Percentiles rank a stretch among this genome's conserved stretches.
These are phyloP conservation scores for Arctium lappa DNA, from an alignment of 129 eudicot genomes.

Conservation along the genomic window DNA sequence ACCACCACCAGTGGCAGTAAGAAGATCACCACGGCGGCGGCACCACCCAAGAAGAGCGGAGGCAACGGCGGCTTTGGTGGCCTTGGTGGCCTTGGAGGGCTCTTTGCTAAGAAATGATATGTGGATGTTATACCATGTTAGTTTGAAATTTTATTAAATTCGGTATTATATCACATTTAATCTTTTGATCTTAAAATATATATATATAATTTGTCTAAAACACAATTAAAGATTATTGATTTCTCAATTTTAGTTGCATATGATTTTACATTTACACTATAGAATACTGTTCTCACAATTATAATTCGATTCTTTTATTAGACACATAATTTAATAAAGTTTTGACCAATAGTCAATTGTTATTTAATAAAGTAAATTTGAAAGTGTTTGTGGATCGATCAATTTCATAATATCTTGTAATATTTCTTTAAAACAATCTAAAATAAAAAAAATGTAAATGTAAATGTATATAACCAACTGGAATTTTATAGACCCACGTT, in stretches of 20 bases:
- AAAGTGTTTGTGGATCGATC: neutral
- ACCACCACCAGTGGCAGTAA: neutral
- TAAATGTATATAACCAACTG: too few relatives aligned
- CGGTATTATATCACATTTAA: slow-evolving; percentile 27
- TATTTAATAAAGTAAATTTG: neutral
- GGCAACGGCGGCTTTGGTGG: slow-evolving; percentile 35
- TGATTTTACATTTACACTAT: neutral
- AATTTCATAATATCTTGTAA: neutral
- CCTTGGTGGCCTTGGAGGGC: slow-evolving; percentile 36
- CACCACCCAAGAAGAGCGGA: slow-evolving; percentile 33
- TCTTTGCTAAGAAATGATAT: slow-evolving; percentile 44
- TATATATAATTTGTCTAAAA: slow-evolving; percentile 25
- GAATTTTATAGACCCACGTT: too few relatives aligned
- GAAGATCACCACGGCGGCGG: slow-evolving; percentile 19
- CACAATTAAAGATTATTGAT: slow-evolving; percentile 30
- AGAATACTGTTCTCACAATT: neutral
- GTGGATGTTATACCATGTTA: slow-evolving; percentile 16
- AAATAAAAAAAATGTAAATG: neutral
- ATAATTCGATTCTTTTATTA: neutral
- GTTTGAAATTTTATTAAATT: slow-evolving; percentile 20
- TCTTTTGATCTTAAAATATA: slow-evolving; percentile 14
- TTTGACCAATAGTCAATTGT: neutral
- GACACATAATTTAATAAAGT: neutral
- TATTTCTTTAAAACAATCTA: neutral
- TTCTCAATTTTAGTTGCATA: slow-evolving; percentile 13